phyloP scores from a whole-genome alignment of 2,329 filamentous ascomycete genomes.

The Penicillium sp. region DNA sequence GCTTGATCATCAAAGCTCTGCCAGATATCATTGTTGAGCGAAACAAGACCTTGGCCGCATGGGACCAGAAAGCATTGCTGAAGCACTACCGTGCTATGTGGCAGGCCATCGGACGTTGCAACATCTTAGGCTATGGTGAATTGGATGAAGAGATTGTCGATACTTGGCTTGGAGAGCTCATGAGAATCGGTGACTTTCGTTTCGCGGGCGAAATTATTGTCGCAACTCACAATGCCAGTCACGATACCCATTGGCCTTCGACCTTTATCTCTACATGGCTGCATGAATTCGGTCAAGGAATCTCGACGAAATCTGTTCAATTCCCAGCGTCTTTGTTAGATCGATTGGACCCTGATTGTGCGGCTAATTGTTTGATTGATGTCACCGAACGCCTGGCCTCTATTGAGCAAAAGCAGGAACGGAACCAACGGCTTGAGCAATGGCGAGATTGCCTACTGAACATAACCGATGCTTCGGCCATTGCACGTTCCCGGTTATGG shows the following conservation, averaged over 20 bases:
- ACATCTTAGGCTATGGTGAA: constrained; percentile 35
- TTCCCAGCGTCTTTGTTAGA: constrained; percentile 22
- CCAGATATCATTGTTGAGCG: constrained; percentile 19
- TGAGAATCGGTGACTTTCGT: constrained; percentile 19
- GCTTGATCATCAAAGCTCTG: constrained; percentile 31
- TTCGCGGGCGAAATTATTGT: constrained; percentile 33
- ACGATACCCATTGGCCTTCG: constrained; percentile 23
- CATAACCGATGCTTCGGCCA: constrained; percentile 17
- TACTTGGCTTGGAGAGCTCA: constrained; percentile 33
- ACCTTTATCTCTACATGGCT: constrained; percentile 31
- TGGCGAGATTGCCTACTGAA: constrained; percentile 33
- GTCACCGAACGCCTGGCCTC: constrained; percentile 35
- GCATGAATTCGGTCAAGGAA: constrained; percentile 8
- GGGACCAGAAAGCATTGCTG: constrained; percentile 18
- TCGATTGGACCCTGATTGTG: constrained; percentile 24
- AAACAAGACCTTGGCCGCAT: constrained; percentile 12
- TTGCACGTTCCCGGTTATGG: constrained; percentile 30
- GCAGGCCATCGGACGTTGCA: constrained; percentile 38
- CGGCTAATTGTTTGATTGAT: constrained; percentile 29
- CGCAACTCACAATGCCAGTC: constrained; percentile 22
- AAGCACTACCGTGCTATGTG: constrained; percentile 35
- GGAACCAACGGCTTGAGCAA: constrained; percentile 23
- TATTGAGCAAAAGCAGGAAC: constrained; percentile 12
- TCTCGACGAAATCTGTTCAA: constrained; percentile 8
- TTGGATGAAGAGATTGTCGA: constrained; percentile 31